phyloP scores from a whole-genome alignment of 192 early-diverging fungal genomes.

The Bifiguratus adelaidae region DNA sequence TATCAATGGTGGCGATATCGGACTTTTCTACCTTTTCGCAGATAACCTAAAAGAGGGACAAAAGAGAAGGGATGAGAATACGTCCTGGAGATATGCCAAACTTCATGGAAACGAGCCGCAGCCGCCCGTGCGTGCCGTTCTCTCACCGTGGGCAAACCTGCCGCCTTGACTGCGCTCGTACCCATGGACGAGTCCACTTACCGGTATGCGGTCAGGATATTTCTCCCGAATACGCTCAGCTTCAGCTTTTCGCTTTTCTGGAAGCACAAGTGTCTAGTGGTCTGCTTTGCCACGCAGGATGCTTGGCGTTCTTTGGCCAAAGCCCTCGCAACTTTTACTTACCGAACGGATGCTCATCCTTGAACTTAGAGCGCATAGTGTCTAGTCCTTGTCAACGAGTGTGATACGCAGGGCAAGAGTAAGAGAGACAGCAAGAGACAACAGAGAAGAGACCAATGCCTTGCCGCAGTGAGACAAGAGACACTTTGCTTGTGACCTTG shows the following conservation, averaged over 20 bases:
- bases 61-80: neutral
- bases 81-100: neutral
- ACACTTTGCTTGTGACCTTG: too few species aligned
- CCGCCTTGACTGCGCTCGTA: neutral
- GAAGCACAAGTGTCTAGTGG: neutral
- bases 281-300: neutral
- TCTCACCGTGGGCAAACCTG: neutral
- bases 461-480: too few species aligned
- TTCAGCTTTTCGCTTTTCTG: conserved; percentile 94
- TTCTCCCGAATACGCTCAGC: conserved; percentile 93
- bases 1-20: conserved; percentile 94
- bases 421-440: too few species aligned
- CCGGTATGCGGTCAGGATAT: conserved; percentile 87
- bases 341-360: conserved; percentile 96
- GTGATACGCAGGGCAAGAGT: too few species aligned
- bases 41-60: conserved; percentile 37
- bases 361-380: conserved; percentile 81
- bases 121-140: too few species aligned
- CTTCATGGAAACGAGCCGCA: neutral
- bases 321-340: conserved; percentile 13
- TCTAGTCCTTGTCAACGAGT: too few species aligned
- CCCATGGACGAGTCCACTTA: conserved; percentile 6
- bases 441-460: too few species aligned
- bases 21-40: conserved; percentile 97
- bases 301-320: neutral